Conservation (phyloP, 108 stramenopile species). For the Poteriospumella lacustris region DNA sequence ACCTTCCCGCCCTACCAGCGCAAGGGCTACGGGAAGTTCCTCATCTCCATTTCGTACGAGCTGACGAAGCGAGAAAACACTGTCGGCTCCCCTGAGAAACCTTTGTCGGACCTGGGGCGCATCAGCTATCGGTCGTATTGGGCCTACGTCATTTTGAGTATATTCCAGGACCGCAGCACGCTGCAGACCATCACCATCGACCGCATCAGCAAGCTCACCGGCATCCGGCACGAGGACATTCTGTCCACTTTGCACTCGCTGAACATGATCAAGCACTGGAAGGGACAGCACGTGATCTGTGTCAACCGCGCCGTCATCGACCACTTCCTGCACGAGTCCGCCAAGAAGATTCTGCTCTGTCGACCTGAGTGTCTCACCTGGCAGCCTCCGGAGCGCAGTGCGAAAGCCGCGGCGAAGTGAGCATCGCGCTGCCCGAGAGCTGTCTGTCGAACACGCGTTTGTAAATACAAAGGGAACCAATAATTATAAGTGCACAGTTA, state of each 20-base stretch:
- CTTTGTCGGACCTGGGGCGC: constrained; percentile 93
- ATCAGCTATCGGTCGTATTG: constrained; percentile 92
- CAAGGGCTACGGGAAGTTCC: constrained; percentile 95
- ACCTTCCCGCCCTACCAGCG: constrained; percentile 97
- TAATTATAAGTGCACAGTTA: too few relatives aligned
- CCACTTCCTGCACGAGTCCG: constrained; percentile 30
- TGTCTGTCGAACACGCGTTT: too few relatives aligned
- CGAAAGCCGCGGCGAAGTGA: not conserved
- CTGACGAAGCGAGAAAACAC: constrained; percentile 51
- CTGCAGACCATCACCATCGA: constrained; percentile 53
- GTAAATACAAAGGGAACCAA: too few relatives aligned
- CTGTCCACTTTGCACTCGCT: constrained; percentile 79
- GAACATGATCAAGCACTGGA: constrained; percentile 92
- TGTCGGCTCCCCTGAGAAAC: constrained; percentile 93
- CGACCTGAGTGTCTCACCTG: constrained; percentile 47
- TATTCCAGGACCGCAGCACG: constrained; percentile 42
- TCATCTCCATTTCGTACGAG: constrained; percentile 88
- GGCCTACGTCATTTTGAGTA: constrained; percentile 61
- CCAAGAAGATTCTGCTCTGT: constrained; percentile 42
- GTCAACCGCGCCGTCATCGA: constrained; percentile 34
- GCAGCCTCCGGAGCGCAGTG: constrained; percentile 29
- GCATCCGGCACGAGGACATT: constrained; percentile 93
- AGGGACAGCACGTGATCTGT: constrained; percentile 88
- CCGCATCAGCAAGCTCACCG: constrained; percentile 73
- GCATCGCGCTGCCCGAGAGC: too few relatives aligned